Conservation (phyloP, 495 filamentous ascomycete species). For the Penicillium argentinense region DNA sequence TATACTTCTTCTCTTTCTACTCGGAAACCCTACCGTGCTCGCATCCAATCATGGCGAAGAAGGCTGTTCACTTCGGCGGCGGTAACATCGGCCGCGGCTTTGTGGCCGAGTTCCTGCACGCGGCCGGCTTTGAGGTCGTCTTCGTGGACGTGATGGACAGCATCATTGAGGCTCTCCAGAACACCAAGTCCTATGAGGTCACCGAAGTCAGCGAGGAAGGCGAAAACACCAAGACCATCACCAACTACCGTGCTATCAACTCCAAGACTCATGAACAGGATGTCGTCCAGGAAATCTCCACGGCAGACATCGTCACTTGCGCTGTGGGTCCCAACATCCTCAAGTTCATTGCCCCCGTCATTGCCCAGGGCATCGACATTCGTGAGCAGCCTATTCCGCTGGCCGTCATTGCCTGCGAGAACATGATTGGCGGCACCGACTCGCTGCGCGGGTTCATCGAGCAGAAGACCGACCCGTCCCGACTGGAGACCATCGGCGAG, state of each 20-base stretch:
- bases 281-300: constrained; percentile 78
- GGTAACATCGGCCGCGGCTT: constrained; percentile 83
- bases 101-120: constrained; percentile 74
- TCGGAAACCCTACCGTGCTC: constrained; percentile 2
- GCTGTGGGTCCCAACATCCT: constrained; percentile 95
- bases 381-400: constrained; percentile 70
- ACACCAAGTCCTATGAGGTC: constrained; percentile 75
- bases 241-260: constrained; percentile 95
- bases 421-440: constrained; percentile 90
- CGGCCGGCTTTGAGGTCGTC: constrained; percentile 79
- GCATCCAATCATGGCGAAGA: constrained; percentile 59
- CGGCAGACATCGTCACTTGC: constrained; percentile 89
- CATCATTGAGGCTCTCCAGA: constrained; percentile 75
- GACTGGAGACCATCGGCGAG: constrained; percentile 58
- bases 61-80: constrained; percentile 90
- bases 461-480: constrained; percentile 61
- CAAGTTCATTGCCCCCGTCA: constrained; percentile 90
- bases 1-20: not conserved
- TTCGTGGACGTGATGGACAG: constrained; percentile 89
- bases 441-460: constrained; percentile 79
- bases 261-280: constrained; percentile 77
- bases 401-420: constrained; percentile 96
- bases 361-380: constrained; percentile 83
- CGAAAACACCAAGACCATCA: constrained; percentile 76
- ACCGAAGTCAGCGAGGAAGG: constrained; percentile 89